Evolutionary conservation across 805 yeast species (phyloP), one percentile per base, ranked within the genome.

Genomic region (Teunomyces pallodes): DNA sequence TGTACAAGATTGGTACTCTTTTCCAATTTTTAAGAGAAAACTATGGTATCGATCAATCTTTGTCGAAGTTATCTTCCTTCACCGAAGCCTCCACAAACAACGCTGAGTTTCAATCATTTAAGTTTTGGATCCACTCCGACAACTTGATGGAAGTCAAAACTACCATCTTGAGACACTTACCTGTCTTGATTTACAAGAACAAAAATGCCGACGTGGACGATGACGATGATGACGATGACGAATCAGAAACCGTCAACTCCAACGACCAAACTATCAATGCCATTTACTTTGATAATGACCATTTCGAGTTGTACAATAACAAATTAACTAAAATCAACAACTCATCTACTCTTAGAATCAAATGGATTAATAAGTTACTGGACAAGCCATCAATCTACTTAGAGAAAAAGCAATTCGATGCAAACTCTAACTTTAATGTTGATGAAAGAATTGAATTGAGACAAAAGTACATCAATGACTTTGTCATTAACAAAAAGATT

Each of bases 121-220:
- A 88, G 70, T 92, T 92, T 67, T 92, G 99, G 99, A 79, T 94
- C 39, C 98, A 92, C 65, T 91, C 92, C n/a, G 99, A 94, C 58
- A 87, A 90, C 64, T 66, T 94, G 64, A 91, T 92, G 97, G 98
- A 92, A 70, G 96, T 91, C 47, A 92, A 92, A 72, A 90, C 98
- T n/a, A 83, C 90, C 50, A 88, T 92, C 55, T 79, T 92, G 63
- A 86, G 98, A 65, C 96, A 90, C 60, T 79, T 92, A 55, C 99
- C 99, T 1, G 96, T 91, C 5, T 77, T 92, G 53, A 87, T 92
- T 42, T 94, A 90, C 61, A 66, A 58, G 51, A 52, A 58, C 58
- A 61, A 79, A 54, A 74, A 77, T 55, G 76, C 69, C 43, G 75
- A 76, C 48, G 72, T 72, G 46, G 74, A 73, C 42, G 80, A 72